phyloP scores from a whole-genome alignment of 108 stramenopile species.

The Nitzschia sp. region DNA sequence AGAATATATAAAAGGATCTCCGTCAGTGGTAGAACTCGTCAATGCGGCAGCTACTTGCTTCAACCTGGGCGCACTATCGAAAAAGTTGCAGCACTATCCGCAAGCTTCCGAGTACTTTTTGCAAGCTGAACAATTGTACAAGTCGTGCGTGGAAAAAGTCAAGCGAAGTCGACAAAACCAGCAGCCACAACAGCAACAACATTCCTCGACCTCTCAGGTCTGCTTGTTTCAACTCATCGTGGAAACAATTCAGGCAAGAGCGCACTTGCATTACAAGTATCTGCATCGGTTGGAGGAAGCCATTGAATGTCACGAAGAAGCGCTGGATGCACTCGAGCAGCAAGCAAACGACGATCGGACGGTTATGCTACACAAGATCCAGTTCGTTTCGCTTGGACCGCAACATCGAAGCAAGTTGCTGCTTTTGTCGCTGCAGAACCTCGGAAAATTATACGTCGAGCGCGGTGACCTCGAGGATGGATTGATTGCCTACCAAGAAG shows the following conservation, averaged over 20 bases:
- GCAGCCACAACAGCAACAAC: no score
- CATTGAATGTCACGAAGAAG: conserved; percentile 44
- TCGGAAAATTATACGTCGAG: conserved; percentile 46
- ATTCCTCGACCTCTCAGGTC: conserved; percentile 10
- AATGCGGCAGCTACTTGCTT: conserved; percentile 47
- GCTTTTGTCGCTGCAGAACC: conserved; percentile 25
- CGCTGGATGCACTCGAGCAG: conserved; percentile 29
- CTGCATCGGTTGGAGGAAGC: conserved; percentile 29
- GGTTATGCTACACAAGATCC: conserved; percentile 22
- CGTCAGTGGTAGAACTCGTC: conserved; percentile 33
- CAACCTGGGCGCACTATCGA: conserved; percentile 41
- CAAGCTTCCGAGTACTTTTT: conserved; percentile 32
- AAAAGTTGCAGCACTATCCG: conserved; percentile 31
- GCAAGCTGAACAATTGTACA: conserved; percentile 33
- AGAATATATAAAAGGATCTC: conserved; percentile 23
- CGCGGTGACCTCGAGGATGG: conserved; percentile 40
- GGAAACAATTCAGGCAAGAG: conserved; percentile 45
- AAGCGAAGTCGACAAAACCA: neutral
- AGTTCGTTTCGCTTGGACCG: conserved; percentile 14
- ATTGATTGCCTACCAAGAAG: conserved; percentile 36
- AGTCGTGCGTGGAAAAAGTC: conserved; percentile 10
- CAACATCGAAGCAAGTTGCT: conserved; percentile 28
- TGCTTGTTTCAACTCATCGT: conserved; percentile 39
- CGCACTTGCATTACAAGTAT: conserved; percentile 42
- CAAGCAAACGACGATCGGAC: conserved; percentile 8